These are phyloP conservation scores for Cladophialophora exuberans DNA, from an alignment of 2,329 filamentous ascomycete species.

Conservation along the genomic window DNA sequence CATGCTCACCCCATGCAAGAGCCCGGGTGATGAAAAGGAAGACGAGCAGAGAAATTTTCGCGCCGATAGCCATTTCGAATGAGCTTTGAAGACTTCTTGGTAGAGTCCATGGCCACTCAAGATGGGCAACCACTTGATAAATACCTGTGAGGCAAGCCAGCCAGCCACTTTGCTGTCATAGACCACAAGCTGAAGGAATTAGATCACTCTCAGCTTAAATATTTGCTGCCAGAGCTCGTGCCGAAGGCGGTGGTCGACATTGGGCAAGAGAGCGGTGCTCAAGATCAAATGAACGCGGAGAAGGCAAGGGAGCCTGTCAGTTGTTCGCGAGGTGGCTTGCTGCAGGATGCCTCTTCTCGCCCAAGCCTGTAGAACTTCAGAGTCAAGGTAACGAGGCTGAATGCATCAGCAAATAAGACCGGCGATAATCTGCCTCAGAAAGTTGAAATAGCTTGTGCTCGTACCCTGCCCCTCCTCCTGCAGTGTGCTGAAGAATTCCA, in stretches of 20 bases:
- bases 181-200: no score
- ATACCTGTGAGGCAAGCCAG: background rate
- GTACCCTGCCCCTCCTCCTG: background rate
- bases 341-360: background rate
- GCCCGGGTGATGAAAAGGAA: background rate
- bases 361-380: background rate
- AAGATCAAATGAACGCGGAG: background rate
- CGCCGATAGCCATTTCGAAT: background rate
- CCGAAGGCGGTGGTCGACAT: background rate
- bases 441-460: background rate
- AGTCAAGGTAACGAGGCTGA: background rate
- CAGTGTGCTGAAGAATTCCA: no score
- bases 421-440: background rate
- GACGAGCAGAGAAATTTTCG: background rate
- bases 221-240: background rate
- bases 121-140: background rate
- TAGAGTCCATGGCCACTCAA: background rate
- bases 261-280: background rate
- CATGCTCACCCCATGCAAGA: slow-evolving; percentile 13
- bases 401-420: background rate
- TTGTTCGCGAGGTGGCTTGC: background rate
- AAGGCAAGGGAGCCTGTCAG: background rate
- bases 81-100: background rate
- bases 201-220: background rate
- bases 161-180: no score